Percentiles rank a stretch among this genome's conserved stretches.
phyloP scores from a whole-genome alignment of 139 green algal species.

The Chlamydomonas sp. region DNA sequence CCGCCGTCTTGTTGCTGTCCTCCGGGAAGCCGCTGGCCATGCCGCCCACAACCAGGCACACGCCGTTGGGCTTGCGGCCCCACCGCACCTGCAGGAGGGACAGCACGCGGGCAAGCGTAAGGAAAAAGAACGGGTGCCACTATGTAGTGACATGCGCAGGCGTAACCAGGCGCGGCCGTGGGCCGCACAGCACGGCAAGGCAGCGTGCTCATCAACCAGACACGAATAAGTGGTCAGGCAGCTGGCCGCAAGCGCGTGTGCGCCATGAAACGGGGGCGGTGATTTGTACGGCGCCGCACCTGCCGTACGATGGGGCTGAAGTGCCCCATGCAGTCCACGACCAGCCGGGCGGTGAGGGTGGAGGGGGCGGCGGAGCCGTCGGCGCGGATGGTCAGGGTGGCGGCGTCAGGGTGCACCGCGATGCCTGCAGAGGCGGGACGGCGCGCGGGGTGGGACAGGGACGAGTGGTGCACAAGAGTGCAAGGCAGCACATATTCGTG shows the following conservation, averaged over 20 bases:
- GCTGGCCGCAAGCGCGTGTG: too few relatives aligned
- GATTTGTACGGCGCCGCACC: slow-evolving; percentile 54
- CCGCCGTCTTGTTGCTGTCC: slow-evolving; percentile 81
- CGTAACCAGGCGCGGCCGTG: neutral
- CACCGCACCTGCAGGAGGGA: slow-evolving; percentile 80
- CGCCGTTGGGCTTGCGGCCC: slow-evolving; percentile 89
- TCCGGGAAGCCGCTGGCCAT: slow-evolving; percentile 81
- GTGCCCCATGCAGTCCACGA: slow-evolving; percentile 97
- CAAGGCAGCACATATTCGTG: too few relatives aligned
- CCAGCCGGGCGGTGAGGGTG: slow-evolving; percentile 55
- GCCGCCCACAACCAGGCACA: slow-evolving; percentile 95
- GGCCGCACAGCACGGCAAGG: neutral
- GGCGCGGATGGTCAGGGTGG: neutral
- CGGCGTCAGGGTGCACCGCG: slow-evolving; percentile 16
- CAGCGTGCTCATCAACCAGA: too few relatives aligned
- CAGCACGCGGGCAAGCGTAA: neutral
- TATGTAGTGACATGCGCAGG: neutral
- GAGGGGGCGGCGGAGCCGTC: neutral
- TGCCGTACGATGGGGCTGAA: slow-evolving; percentile 91
- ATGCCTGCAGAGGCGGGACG: slow-evolving; percentile 2
- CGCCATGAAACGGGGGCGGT: too few relatives aligned
- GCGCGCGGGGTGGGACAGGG: neutral
- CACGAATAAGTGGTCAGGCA: too few relatives aligned
- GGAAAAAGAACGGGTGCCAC: neutral
- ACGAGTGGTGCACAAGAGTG: neutral